phyloP scores from a whole-genome alignment of 2,329 filamentous ascomycete species.

The Colletotrichum acutatum region DNA sequence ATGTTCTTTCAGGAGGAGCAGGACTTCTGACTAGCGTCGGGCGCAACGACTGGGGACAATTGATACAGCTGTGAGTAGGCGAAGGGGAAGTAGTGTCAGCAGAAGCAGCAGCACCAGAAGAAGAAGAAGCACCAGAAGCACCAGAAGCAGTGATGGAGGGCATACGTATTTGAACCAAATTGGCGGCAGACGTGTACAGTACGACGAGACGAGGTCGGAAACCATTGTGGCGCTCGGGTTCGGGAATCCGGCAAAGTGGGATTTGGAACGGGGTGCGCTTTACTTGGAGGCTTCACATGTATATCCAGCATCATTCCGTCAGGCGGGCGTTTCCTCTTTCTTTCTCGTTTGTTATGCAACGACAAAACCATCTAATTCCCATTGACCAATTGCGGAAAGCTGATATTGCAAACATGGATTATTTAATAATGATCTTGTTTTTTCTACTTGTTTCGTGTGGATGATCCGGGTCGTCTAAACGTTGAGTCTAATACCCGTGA shows the following conservation, averaged over 20 bases:
- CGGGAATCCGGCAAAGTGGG: conserved; percentile 14
- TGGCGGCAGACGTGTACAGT: conserved; percentile 31
- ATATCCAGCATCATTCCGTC: conserved; percentile 34
- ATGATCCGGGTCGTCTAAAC: conserved; percentile 32
- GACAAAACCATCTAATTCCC: conserved; percentile 15
- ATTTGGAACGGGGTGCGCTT: conserved; percentile 18
- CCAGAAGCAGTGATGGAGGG: not conserved
- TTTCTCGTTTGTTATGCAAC: conserved; percentile 2
- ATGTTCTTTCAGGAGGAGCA: conserved; percentile 99
- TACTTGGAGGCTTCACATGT: conserved; percentile 15
- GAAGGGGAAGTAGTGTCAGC: not conserved
- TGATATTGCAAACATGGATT: not conserved
- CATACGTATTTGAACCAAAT: not conserved
- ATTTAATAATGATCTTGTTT: not conserved
- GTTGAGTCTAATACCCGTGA: conserved; percentile 40
- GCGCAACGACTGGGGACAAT: not conserved
- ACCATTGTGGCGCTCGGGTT: conserved; percentile 22
- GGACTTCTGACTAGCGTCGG: conserved; percentile 75
- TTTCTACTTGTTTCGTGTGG: conserved; percentile 1
- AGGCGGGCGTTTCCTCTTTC: conserved; percentile 29
- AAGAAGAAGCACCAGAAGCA: not conserved
- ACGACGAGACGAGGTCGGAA: conserved; percentile 10
- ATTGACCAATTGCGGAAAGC: not conserved
- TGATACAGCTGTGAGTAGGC: not conserved
- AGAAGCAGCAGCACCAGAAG: not conserved